Conservation (phyloP, 177 flowering plant genomes). For the Vitis hybrid region DNA sequence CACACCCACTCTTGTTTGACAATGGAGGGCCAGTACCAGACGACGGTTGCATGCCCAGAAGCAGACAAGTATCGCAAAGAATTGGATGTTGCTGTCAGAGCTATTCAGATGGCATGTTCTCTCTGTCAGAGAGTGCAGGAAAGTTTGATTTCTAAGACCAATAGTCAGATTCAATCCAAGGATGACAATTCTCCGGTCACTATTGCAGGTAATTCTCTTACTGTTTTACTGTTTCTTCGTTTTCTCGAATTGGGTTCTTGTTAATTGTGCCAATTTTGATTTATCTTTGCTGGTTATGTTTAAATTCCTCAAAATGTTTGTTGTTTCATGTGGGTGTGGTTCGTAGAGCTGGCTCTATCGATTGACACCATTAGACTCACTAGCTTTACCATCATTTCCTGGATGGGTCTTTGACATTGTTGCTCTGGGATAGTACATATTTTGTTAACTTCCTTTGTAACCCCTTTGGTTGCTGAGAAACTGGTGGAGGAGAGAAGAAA, state of each 20-base stretch:
- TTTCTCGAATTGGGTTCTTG: constrained; percentile 7
- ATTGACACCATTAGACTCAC: too few species aligned
- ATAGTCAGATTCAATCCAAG: constrained; percentile 55
- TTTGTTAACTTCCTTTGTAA: too few species aligned
- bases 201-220: constrained; percentile 56
- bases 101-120: constrained; percentile 83
- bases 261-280: not conserved
- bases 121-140: constrained; percentile 74
- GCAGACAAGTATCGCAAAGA: constrained; percentile 39
- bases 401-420: too few species aligned
- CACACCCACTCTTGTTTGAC: constrained; percentile 5
- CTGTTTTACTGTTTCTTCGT: not conserved
- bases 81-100: constrained; percentile 73
- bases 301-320: not conserved
- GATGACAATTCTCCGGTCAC: constrained; percentile 85
- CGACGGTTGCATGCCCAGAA: constrained; percentile 5
- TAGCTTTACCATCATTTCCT: too few species aligned
- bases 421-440: too few species aligned
- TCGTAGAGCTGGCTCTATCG: too few species aligned
- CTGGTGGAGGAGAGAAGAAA: too few species aligned
- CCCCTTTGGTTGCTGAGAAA: too few species aligned
- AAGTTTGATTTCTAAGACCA: constrained; percentile 42
- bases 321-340: too few species aligned
- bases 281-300: not conserved
- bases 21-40: constrained; percentile 28